Conservation (phyloP, 495 filamentous ascomycete species). For the Aspergillus wentii region DNA sequence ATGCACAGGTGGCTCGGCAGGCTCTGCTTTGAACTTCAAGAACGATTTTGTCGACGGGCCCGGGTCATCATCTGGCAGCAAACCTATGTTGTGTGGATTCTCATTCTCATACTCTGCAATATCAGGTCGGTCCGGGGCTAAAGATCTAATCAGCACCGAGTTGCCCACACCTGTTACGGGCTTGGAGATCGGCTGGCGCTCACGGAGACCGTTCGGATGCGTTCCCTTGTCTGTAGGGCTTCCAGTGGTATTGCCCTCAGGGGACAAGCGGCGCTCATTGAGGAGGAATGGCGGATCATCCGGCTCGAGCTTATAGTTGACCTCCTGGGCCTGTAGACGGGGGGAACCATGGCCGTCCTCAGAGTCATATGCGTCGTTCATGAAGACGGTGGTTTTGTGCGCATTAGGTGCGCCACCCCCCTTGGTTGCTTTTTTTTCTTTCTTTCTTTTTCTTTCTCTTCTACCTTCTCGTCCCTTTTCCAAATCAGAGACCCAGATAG, state of each 20-base stretch:
- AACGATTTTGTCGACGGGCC: no score
- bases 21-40: no score
- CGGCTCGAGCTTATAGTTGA: conserved; percentile 19
- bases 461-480: not conserved
- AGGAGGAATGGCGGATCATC: conserved; percentile 25
- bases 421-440: conserved; percentile 3
- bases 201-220: conserved; percentile 29
- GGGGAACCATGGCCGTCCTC: conserved; percentile 39
- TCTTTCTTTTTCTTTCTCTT: conserved; percentile 2
- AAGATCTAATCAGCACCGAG: conserved; percentile 42
- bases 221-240: conserved; percentile 17
- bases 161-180: conserved; percentile 31
- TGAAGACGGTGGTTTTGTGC: conserved; percentile 28
- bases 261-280: conserved; percentile 1
- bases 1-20: no score
- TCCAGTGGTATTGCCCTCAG: conserved; percentile 11
- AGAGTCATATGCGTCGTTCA: conserved; percentile 42
- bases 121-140: conserved; percentile 43
- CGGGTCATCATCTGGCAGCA: no score
- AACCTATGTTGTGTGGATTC: no score
- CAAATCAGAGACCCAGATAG: not conserved
- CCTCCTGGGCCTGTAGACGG: conserved; percentile 13
- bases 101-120: conserved; percentile 27
- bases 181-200: conserved; percentile 28
- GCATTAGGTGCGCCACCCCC: conserved; percentile 29